These are phyloP conservation scores for Kazachstania taianensis DNA, from an alignment of 805 yeast species.

Conservation along the genomic window DNA sequence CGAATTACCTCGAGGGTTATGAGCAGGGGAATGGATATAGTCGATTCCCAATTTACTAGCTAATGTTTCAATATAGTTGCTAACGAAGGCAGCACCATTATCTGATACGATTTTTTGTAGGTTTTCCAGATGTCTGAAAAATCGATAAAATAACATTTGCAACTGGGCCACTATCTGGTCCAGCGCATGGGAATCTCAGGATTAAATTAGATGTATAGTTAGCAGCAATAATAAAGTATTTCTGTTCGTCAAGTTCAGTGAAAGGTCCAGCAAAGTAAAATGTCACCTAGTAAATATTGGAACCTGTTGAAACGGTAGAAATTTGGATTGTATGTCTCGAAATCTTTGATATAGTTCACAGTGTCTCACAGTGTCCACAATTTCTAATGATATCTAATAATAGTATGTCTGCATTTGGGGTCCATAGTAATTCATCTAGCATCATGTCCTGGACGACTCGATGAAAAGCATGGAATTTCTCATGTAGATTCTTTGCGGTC, in stretches of 20 bases:
- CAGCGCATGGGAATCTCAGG: not conserved
- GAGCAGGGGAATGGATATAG: not conserved
- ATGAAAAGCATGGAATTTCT: not conserved
- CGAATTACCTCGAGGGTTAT: not conserved
- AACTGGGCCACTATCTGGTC: not conserved
- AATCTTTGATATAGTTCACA: constrained; percentile 1
- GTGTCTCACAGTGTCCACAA: constrained; percentile 1
- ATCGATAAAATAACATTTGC: not conserved
- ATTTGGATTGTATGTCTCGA: not conserved
- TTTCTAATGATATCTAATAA: not conserved
- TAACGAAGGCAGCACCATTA: not conserved
- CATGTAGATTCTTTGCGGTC: not conserved
- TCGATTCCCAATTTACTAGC: not conserved
- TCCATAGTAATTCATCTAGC: not conserved
- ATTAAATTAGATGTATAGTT: constrained; percentile 3
- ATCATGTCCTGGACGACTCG: not conserved
- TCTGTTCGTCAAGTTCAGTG: not conserved
- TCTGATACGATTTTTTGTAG: not conserved
- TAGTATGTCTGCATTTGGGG: constrained; percentile 1
- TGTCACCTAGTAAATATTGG: constrained; percentile 1
- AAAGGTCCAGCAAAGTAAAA: constrained; percentile 4
- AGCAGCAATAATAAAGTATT: constrained; percentile 1
- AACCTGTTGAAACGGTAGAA: not conserved
- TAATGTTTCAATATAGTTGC: not conserved
- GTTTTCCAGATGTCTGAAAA: not conserved